Conservation (phyloP, 164 flowering plant genomes). For the Paratinospora sagittata region DNA sequence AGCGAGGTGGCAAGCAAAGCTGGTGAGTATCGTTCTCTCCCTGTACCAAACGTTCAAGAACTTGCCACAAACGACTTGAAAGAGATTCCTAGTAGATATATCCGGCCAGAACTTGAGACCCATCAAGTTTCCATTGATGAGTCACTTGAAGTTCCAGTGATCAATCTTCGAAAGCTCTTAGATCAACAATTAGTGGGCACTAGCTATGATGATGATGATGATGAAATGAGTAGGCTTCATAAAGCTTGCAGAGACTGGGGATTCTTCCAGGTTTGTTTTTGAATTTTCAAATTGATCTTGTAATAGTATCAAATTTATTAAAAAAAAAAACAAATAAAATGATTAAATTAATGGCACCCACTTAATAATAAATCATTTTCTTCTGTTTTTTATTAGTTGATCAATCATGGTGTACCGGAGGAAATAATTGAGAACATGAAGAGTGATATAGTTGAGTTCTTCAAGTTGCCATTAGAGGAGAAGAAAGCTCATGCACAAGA, state of each 20-base stretch:
- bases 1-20: neutral
- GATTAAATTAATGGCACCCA: no score
- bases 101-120: slow-evolving; percentile 23
- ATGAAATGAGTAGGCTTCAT: slow-evolving; percentile 32
- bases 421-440: slow-evolving; percentile 38
- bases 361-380: no score
- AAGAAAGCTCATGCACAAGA: slow-evolving; percentile 33
- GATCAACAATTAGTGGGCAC: neutral
- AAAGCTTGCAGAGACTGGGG: slow-evolving; percentile 48
- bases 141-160: slow-evolving; percentile 29
- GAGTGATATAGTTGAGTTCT: slow-evolving; percentile 31
- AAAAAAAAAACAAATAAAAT: no score
- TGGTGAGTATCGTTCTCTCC: slow-evolving; percentile 31
- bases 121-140: slow-evolving; percentile 19
- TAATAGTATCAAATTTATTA: no score
- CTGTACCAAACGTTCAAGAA: slow-evolving; percentile 26
- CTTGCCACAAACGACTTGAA: slow-evolving; percentile 3
- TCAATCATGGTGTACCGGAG: slow-evolving; percentile 39
- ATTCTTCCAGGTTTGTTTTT: slow-evolving; percentile 38
- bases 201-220: neutral
- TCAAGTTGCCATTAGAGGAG: slow-evolving; percentile 43
- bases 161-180: slow-evolving; percentile 25
- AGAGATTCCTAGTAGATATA: slow-evolving; percentile 29
- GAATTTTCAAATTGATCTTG: no score
- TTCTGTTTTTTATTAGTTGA: slow-evolving; percentile 22